These are phyloP conservation scores for Galerina sulciceps DNA, from an alignment of 768 basidiomycete species.

Conservation along the genomic window DNA sequence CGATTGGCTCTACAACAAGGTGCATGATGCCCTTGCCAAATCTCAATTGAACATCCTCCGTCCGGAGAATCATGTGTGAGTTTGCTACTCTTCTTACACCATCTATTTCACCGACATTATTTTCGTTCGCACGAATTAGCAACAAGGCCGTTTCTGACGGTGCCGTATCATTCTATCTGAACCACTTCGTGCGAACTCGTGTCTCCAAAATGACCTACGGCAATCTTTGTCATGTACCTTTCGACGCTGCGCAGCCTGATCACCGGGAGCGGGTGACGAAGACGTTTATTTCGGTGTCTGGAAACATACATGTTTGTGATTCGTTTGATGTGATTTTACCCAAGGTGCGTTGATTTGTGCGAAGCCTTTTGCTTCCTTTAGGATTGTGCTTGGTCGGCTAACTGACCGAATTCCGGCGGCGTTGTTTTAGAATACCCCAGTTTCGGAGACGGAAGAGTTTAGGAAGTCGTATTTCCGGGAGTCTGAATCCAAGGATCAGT, in stretches of 20 bases:
- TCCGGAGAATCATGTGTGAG: constrained; percentile 60
- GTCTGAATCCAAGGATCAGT: constrained; percentile 25
- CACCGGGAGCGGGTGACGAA: constrained; percentile 39
- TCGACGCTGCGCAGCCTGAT: constrained; percentile 38
- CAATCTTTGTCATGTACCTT: constrained; percentile 39
- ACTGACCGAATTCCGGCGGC: background rate
- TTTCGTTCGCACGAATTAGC: constrained; percentile 7
- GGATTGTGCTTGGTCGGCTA: background rate
- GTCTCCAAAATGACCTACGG: constrained; percentile 55
- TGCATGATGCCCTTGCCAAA: constrained; percentile 41
- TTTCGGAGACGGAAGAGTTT: constrained; percentile 50
- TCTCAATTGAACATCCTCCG: constrained; percentile 45
- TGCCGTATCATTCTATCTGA: constrained; percentile 43
- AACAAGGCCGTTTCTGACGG: constrained; percentile 60
- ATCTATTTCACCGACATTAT: background rate
- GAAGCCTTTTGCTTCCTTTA: background rate
- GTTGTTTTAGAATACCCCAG: constrained; percentile 42
- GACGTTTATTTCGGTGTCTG: constrained; percentile 39
- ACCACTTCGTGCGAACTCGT: constrained; percentile 52
- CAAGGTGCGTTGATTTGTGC: constrained; percentile 31
- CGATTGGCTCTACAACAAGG: constrained; percentile 52
- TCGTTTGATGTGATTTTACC: constrained; percentile 47
- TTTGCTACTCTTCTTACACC: constrained; percentile 23
- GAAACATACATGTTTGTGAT: constrained; percentile 40
- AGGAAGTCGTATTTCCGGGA: constrained; percentile 37